These are phyloP conservation scores for Mediolabrus comicus DNA, from an alignment of 108 stramenopile species.

Conservation along the genomic window DNA sequence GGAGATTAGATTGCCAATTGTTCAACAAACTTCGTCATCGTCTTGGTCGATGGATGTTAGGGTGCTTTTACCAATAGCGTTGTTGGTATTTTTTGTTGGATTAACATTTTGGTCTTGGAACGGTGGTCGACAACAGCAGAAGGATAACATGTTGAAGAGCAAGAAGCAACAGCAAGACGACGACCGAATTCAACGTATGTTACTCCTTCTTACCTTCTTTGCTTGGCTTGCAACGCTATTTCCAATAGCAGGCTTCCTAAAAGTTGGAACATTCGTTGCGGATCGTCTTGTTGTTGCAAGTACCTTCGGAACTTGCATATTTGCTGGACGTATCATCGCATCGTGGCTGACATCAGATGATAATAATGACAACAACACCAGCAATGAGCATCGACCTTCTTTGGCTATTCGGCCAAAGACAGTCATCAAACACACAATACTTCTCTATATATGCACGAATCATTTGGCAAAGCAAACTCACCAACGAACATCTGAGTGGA, in stretches of 20 bases:
- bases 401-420: neutral
- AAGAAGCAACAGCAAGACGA: neutral
- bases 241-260: conserved; percentile 75
- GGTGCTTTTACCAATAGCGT: conserved; percentile 38
- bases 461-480: conserved; percentile 40
- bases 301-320: conserved; percentile 61
- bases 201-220: conserved; percentile 52
- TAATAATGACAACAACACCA: neutral
- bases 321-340: conserved; percentile 40
- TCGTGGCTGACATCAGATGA: conserved; percentile 8
- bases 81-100: conserved; percentile 18
- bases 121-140: neutral
- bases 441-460: neutral
- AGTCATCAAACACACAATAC: neutral
- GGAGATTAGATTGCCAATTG: conserved; percentile 22
- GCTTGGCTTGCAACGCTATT: conserved; percentile 78
- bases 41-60: conserved; percentile 47
- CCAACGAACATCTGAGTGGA: conserved; percentile 72
- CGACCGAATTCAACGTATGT: conserved; percentile 28
- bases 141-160: neutral
- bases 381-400: neutral
- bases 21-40: neutral
- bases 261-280: conserved; percentile 84
- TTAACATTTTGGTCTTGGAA: conserved; percentile 30
- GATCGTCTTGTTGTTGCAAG: conserved; percentile 82